A percentile compares a stretch with the other conserved stretches of the same genome.
Evolutionary conservation across 345 rosid genomes (phyloP).

Genomic region (Citrus maxima): DNA sequence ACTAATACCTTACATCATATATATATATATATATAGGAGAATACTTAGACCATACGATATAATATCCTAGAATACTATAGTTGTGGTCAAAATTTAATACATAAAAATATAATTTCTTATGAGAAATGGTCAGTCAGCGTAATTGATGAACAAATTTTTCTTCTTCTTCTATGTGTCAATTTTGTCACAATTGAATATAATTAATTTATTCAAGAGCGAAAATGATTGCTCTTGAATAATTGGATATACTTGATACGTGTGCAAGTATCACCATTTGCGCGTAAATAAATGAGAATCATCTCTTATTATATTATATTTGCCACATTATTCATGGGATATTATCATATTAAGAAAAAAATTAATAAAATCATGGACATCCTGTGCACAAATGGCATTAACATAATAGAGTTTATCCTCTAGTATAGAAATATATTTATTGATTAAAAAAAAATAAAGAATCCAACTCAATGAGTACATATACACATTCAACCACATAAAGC

Average conservation of each 20-base stretch:
- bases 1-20: too few relatives aligned
- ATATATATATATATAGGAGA: too few relatives aligned
- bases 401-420: neutral
- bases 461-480: neutral
- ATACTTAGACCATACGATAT: too few relatives aligned
- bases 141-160: too few relatives aligned
- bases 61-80: rapidly evolving
- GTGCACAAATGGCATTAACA: neutral
- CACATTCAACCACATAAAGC: neutral
- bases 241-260: neutral
- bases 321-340: neutral
- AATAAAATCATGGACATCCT: neutral
- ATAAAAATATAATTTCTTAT: too few relatives aligned
- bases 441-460: neutral
- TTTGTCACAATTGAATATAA: neutral
- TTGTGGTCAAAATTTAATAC: too few relatives aligned
- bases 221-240: neutral
- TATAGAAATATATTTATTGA: neutral
- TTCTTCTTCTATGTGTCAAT: neutral
- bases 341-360: neutral
- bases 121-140: too few relatives aligned
- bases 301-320: neutral
- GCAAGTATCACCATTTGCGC: neutral
- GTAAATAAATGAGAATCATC: neutral
- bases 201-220: neutral